These are phyloP conservation scores for Curvularia verruculosa DNA, from an alignment of 2,329 filamentous ascomycete species.

Conservation along the genomic window DNA sequence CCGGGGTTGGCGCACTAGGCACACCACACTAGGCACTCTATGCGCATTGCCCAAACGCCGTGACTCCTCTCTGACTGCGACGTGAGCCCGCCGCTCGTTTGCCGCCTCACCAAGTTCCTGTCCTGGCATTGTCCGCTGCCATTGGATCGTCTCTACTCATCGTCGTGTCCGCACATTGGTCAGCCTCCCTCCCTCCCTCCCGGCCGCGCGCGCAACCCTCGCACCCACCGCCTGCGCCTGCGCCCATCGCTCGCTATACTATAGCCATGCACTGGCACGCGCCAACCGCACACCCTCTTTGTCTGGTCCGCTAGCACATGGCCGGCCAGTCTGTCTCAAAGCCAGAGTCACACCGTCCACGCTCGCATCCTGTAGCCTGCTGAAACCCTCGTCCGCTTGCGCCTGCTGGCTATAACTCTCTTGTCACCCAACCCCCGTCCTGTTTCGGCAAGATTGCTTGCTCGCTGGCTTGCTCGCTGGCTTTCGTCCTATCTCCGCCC, in stretches of 20 bases:
- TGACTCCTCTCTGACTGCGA: constrained; percentile 35
- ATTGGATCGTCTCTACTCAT: constrained; percentile 31
- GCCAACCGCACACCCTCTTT: constrained; percentile 38
- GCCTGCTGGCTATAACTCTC: constrained; percentile 33
- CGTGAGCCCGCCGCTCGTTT: constrained; percentile 21
- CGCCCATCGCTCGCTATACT: too few relatives aligned
- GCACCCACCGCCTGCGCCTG: too few relatives aligned
- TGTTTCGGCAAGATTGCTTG: constrained; percentile 34
- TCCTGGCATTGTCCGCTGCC: constrained; percentile 34
- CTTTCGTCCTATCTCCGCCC: too few relatives aligned
- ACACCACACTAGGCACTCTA: too few relatives aligned
- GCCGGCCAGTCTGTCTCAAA: constrained; percentile 32
- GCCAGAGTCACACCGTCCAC: constrained; percentile 31
- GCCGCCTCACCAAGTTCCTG: constrained; percentile 19
- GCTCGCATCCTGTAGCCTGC: constrained; percentile 37
- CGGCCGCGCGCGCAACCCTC: constrained; percentile 30
- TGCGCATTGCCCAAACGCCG: constrained; percentile 21
- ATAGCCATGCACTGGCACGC: constrained; percentile 28
- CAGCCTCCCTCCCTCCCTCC: constrained; percentile 21
- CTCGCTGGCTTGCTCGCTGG: too few relatives aligned
- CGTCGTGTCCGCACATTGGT: constrained; percentile 43
- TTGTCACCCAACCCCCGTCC: constrained; percentile 19
- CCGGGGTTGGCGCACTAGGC: constrained; percentile 18
- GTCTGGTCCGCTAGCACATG: constrained; percentile 31
- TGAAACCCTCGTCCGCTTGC: too few relatives aligned